Evolutionary conservation across 345 rosid genomes (phyloP), one percentile per base, ranked within the genome.

Genomic region (Cardiospermum halicacabum): DNA sequence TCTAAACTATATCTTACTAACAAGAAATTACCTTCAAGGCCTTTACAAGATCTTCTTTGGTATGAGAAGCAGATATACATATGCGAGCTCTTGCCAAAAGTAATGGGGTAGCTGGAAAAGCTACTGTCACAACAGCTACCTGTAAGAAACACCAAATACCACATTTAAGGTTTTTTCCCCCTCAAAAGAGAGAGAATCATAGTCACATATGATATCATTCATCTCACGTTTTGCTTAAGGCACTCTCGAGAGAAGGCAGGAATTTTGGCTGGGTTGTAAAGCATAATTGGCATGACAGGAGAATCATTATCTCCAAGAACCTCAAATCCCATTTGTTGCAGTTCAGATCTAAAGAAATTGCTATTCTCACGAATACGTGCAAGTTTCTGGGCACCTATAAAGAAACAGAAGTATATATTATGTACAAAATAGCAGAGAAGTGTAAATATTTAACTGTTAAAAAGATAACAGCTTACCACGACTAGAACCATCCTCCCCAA

Each of bases 261-360:
- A 48, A 89, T 94, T 76, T 94, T 91, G 12, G 95, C 96, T 19
- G 97, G 96, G 75, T 94, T 87, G 78, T 94, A 94, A 65, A 94
- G 89, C 99, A 94, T 94, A 62, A 94, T 91, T 11, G 99, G 96
- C 97, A 94, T 91, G 30, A 94, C 82, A n/a, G 99, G 97, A 30
- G 99, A 94, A 77, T 94, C 99, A 40, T 84, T 82, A 72, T 94
- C 99, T 66, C 99, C 99, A 63, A 94, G 85, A 72, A 91, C 99
- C 73, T 94, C 97, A 66, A 94, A 91, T 4, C 99, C 99, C 99
- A 87, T 86, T 64, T 91, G 91, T 70, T 81, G 85, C 69, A 94
- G 73, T 75, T 89, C 97, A 57, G 99, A 87, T 75, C 97, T 79
- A 75, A 81, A 94, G 64, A 87, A 94, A 86, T 91, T 94, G 77